Evolutionary conservation across 352 stramenopile species (phyloP).

Genomic region (Pythium volutum): DNA sequence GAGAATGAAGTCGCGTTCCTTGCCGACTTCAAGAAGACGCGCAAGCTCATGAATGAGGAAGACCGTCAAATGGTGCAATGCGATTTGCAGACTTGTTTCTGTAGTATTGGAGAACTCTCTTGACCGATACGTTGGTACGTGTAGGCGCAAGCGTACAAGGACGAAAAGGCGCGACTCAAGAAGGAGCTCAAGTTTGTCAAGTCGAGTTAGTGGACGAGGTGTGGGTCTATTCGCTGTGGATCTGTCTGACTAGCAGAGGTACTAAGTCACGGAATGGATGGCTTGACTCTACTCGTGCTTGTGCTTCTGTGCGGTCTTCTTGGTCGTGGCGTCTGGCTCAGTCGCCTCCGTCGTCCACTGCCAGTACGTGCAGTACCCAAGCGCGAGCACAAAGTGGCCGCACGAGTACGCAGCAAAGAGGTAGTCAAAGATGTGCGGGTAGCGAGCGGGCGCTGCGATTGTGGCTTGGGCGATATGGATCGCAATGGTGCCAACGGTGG

Average conservation of each 20-base stretch:
- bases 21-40: slow-evolving; percentile 66
- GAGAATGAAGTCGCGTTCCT: slow-evolving; percentile 82
- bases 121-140: not conserved
- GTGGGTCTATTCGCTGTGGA: not conserved
- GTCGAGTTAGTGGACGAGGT: slow-evolving; percentile 20
- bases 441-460: slow-evolving; percentile 48
- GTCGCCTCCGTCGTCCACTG: slow-evolving; percentile 54
- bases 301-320: slow-evolving; percentile 1
- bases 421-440: slow-evolving; percentile 86
- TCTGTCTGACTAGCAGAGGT: not conserved
- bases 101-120: not conserved
- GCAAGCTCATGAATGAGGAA: slow-evolving; percentile 47
- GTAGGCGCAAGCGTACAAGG: slow-evolving; percentile 84
- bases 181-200: slow-evolving; percentile 82
- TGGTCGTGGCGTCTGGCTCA: not conserved
- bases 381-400: slow-evolving; percentile 65
- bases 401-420: slow-evolving; percentile 81
- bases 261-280: not conserved
- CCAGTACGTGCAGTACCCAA: slow-evolving; percentile 81
- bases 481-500: slow-evolving; percentile 41
- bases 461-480: slow-evolving; percentile 55
- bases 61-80: slow-evolving; percentile 71
- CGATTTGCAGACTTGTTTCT: not conserved
- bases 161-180: slow-evolving; percentile 82
- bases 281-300: not conserved